Evolutionary conservation across 2,329 filamentous ascomycete genomes (phyloP).

Genomic region (Coniella vitis): DNA sequence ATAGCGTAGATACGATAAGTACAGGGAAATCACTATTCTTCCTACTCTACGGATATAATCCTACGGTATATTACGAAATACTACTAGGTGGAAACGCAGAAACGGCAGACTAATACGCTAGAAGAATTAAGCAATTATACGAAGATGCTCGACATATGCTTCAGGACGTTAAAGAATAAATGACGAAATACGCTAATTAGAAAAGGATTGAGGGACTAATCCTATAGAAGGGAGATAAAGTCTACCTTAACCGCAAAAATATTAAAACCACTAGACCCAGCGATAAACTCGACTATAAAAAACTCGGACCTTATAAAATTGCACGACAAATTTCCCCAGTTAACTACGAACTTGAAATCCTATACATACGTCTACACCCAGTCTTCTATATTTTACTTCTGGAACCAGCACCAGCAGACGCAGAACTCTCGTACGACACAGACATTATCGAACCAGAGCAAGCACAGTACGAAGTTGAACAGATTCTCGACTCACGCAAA

Average conservation of each 20-base stretch:
- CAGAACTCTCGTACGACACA: too few species aligned
- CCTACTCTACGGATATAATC: slow-evolving; percentile 13
- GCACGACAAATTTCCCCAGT: too few species aligned
- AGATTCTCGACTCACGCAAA: too few species aligned
- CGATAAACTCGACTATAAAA: too few species aligned
- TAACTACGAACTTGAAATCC: too few species aligned
- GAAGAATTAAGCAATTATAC: neutral
- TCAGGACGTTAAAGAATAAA: neutral
- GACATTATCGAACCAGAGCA: too few species aligned
- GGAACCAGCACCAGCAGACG: too few species aligned
- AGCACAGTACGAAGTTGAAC: too few species aligned
- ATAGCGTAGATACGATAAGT: slow-evolving; percentile 1
- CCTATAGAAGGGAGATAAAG: neutral
- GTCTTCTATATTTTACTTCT: too few species aligned
- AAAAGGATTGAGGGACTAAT: slow-evolving; percentile 1
- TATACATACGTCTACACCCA: too few species aligned
- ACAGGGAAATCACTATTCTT: slow-evolving; percentile 16
- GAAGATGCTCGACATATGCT: neutral
- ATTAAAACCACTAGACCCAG: too few species aligned
- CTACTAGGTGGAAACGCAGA: neutral
- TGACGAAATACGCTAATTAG: neutral
- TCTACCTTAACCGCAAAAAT: neutral
- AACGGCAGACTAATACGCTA: neutral
- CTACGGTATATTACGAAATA: neutral
- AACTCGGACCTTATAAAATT: too few species aligned